Conservation (phyloP, 768 basidiomycete genomes). For the Chlorophyllum brunneum region DNA sequence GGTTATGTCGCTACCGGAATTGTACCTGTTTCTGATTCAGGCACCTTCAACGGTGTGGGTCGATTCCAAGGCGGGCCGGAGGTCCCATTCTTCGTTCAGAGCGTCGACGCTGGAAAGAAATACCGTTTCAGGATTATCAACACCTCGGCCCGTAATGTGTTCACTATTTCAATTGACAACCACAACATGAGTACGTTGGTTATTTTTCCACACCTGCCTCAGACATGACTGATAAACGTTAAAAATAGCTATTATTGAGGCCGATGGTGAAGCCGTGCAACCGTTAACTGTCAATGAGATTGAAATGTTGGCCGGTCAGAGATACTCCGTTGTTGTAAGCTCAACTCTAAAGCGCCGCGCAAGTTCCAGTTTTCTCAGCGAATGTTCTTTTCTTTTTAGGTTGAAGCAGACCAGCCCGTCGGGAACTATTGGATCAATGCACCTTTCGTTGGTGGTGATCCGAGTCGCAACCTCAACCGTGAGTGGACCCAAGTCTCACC, state of each 20-base stretch:
- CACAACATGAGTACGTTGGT: conserved; percentile 31
- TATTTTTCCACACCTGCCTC: too few relatives aligned
- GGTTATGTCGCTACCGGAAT: conserved; percentile 16
- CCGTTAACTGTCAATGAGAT: conserved; percentile 29
- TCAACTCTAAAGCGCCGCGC: background rate
- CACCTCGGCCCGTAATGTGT: conserved; percentile 26
- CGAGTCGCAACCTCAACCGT: conserved; percentile 13
- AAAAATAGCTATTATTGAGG: conserved; percentile 13
- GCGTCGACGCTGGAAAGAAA: conserved; percentile 27
- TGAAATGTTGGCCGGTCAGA: conserved; percentile 31
- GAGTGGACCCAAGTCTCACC: background rate
- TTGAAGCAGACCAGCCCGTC: conserved; percentile 20
- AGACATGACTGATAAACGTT: conserved; percentile 1
- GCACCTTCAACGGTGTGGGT: conserved; percentile 35
- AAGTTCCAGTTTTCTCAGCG: background rate
- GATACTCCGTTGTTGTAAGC: conserved; percentile 23
- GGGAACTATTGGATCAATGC: conserved; percentile 37
- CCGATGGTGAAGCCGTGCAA: conserved; percentile 26
- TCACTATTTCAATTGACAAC: conserved; percentile 39
- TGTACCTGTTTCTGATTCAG: conserved; percentile 24
- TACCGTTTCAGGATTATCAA: conserved; percentile 25
- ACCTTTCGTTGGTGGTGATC: conserved; percentile 22
- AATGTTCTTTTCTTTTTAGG: background rate
- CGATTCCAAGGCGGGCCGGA: conserved; percentile 31
- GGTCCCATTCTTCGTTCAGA: conserved; percentile 27